Percentiles rank a stretch among this genome's conserved stretches.
Conservation (phyloP, 2,329 filamentous ascomycete genomes). For the Trichoderma harzianum region DNA sequence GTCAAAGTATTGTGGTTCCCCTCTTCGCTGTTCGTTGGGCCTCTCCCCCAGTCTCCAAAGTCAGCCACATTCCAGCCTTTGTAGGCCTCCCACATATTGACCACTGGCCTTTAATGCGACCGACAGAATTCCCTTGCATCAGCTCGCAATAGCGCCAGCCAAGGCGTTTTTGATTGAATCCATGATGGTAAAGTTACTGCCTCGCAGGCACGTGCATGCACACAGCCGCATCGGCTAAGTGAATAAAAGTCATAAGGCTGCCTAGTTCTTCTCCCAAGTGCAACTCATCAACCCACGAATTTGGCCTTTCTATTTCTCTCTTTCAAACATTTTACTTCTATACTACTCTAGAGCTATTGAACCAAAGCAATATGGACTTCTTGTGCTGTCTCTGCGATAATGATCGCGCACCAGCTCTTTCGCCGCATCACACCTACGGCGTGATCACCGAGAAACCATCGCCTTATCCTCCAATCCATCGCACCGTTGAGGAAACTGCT, state of each 20-base stretch:
- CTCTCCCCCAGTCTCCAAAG: neutral
- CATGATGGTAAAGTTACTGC: neutral
- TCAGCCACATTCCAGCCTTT: neutral
- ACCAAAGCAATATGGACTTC: neutral
- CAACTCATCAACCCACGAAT: neutral
- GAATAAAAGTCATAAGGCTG: neutral
- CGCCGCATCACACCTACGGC: neutral
- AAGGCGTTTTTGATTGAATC: neutral
- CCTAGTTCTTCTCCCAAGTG: neutral
- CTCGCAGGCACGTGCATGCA: neutral
- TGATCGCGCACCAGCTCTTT: neutral
- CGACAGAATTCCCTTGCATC: neutral
- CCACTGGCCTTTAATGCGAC: neutral
- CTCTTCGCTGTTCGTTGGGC: neutral
- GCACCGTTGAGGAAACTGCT: neutral
- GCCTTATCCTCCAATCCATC: neutral
- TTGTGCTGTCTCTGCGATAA: neutral
- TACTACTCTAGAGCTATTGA: neutral
- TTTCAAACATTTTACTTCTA: neutral
- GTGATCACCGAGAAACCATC: neutral
- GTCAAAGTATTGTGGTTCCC: neutral
- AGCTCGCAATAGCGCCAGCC: neutral
- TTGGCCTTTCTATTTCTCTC: neutral
- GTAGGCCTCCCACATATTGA: neutral
- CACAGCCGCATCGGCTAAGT: neutral